A percentile compares a stretch with the other conserved stretches of the same genome.
Conservation (phyloP, 1,139 yeast species). For the Hyphopichia pseudoburtonii region DNA sequence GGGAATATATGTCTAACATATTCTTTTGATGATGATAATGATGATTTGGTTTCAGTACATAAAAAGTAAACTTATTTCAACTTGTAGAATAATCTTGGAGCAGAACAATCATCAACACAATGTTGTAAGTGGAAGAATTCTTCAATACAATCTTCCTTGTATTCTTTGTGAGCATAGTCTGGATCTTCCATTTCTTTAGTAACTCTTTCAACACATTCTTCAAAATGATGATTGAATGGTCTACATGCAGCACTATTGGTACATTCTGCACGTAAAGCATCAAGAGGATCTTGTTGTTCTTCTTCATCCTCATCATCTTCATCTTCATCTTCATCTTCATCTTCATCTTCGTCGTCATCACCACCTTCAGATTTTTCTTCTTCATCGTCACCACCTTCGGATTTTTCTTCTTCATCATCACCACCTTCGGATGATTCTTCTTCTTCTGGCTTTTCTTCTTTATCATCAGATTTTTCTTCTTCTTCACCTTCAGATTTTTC, state of each 20-base stretch:
- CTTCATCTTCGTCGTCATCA: constrained; percentile 60
- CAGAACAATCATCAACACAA: constrained; percentile 88
- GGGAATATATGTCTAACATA: no score
- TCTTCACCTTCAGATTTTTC: constrained; percentile 16
- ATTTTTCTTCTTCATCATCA: constrained; percentile 24
- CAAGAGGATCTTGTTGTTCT: constrained; percentile 68
- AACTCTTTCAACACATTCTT: constrained; percentile 94
- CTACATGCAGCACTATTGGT: constrained; percentile 67
- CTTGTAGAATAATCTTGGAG: constrained; percentile 85
- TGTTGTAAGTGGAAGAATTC: constrained; percentile 97
- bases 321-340: constrained; percentile 68
- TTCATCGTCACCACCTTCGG: constrained; percentile 38
- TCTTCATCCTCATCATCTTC: constrained; percentile 82
- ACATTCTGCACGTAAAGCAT: constrained; percentile 67
- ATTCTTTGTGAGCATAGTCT: constrained; percentile 72
- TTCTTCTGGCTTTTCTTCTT: constrained; percentile 13
- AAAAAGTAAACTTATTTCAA: constrained; percentile 56
- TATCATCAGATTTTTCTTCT: constrained; percentile 51
- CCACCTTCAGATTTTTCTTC: constrained; percentile 46
- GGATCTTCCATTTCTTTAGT: constrained; percentile 81
- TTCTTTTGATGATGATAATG: no score
- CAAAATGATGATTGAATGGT: constrained; percentile 81
- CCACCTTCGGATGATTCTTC: constrained; percentile 21
- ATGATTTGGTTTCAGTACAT: no score
- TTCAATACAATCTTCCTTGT: constrained; percentile 97